Evolutionary conservation across 768 basidiomycete species (phyloP), one percentile per base, ranked within the genome.

Genomic region (Russula vinacea): DNA sequence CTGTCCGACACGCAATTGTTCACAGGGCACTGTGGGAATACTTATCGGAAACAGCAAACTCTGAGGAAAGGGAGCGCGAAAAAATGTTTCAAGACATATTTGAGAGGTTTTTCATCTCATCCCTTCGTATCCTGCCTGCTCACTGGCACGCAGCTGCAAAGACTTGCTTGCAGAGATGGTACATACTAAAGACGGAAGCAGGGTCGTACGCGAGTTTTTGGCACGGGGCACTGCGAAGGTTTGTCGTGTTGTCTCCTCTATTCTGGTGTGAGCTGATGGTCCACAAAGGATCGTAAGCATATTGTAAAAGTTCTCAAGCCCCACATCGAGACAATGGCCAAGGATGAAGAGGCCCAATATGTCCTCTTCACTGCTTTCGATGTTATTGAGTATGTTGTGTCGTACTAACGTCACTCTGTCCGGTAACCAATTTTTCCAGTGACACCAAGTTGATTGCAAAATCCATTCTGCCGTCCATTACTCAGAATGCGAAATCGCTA

Each of bases 381-480:
- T 72, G 84, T 90, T 45, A 88, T 91, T 59, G 94, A 98, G 93
- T 94, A 74, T 45, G 84, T 77, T 13, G 73, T 42, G 84, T 78
- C 19, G 47, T 16, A 33, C n/a, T 49, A 26, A 19, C 42, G 29
- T 40, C 45, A 37, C 8, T 11, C 19, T 8, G 22, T 62, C 37
- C 14, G 35, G 42, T 61, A 5, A 62, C 37, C 17, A 17, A 49
- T 42, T 49, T 54, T 44, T 42, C 2, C 71, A 94, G 92, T 69
- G 94, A 98, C 73, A 98, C 94, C 2, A 98, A 96, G 77, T 81
- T 95, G 50, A 83, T 90, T 39, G 79, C 84, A 16, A 96, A 95
- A 77, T 85, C 87, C 0, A 77, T 98, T 40, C 79, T 95, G 1
- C 75, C 85, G 1, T 86, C 89, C 58, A 86, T 95, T 56, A 83